These are phyloP conservation scores for Grosmannia huntii DNA, from an alignment of 2,329 filamentous ascomycete genomes.

Conservation along the genomic window DNA sequence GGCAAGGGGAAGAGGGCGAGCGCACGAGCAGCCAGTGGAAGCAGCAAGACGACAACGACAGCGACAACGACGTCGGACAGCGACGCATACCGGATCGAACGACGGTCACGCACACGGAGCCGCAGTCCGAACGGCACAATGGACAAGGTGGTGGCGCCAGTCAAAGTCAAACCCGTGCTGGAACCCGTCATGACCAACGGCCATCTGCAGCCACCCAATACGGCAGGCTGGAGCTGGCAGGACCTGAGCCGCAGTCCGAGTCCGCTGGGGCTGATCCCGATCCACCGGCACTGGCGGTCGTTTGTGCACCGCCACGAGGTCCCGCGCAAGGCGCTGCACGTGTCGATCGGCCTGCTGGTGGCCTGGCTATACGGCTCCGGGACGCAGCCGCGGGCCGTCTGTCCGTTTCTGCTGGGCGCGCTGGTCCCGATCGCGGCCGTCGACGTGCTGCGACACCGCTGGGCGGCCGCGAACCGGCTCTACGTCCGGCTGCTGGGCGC, in stretches of 20 bases:
- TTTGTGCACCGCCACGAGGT: constrained; percentile 97
- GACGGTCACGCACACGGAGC: constrained; percentile 56
- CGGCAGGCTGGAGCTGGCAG: constrained; percentile 60
- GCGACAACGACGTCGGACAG: constrained; percentile 27
- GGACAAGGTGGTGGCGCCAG: no score
- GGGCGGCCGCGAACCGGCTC: constrained; percentile 66
- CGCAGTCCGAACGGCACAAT: constrained; percentile 46
- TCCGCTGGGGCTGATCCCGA: constrained; percentile 85
- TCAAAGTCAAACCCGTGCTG: constrained; percentile 3
- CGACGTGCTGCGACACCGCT: constrained; percentile 75
- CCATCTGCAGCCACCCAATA: constrained; percentile 58
- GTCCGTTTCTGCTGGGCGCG: constrained; percentile 68
- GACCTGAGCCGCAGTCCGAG: constrained; percentile 86
- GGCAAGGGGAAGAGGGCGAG: no score
- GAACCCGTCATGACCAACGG: constrained; percentile 36
- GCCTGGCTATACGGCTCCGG: constrained; percentile 74
- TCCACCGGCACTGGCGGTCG: constrained; percentile 80
- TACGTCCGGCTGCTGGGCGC: constrained; percentile 80
- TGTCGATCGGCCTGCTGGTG: constrained; percentile 92
- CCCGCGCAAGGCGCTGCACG: constrained; percentile 81
- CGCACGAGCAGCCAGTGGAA: no score
- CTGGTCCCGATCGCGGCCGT: constrained; percentile 73
- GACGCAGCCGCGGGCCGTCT: constrained; percentile 62
- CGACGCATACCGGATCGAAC: constrained; percentile 29
- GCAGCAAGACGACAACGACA: background rate